phyloP scores from a whole-genome alignment of 2,329 filamentous ascomycete genomes.

The Claviceps fusiformis region DNA sequence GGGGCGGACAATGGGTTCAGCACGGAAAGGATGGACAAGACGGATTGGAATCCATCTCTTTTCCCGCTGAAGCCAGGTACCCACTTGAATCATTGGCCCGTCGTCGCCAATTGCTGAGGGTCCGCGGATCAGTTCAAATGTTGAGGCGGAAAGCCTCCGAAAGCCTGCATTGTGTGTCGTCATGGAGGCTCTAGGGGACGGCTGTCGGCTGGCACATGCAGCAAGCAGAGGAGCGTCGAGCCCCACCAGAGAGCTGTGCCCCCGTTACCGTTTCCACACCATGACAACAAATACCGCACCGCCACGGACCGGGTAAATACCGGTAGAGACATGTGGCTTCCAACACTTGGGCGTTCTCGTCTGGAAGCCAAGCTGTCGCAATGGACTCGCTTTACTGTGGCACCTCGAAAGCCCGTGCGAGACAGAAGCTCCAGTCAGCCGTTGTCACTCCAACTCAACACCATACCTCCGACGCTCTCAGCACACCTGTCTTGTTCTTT shows the following conservation, averaged over 20 bases:
- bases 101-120: not conserved
- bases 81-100: not conserved
- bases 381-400: no score
- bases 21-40: no score
- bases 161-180: constrained; percentile 4
- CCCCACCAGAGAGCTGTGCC: not conserved
- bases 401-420: not conserved
- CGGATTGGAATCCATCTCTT: not conserved
- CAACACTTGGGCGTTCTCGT: no score
- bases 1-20: not conserved
- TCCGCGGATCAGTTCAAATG: no score
- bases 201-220: no score
- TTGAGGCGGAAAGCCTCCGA: not conserved
- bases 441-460: not conserved
- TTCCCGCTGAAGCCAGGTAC: not conserved
- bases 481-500: not conserved
- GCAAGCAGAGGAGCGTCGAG: no score
- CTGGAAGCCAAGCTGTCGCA: no score
- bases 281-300: no score
- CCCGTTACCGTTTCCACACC: no score
- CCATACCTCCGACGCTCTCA: not conserved
- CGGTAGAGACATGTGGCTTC: no score
- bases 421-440: not conserved
- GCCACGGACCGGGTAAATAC: not conserved
- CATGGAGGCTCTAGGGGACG: no score